Percentiles rank a stretch among this genome's conserved stretches.
Evolutionary conservation across 2,329 filamentous ascomycete species (phyloP).

Genomic region (Helotiales sp.): DNA sequence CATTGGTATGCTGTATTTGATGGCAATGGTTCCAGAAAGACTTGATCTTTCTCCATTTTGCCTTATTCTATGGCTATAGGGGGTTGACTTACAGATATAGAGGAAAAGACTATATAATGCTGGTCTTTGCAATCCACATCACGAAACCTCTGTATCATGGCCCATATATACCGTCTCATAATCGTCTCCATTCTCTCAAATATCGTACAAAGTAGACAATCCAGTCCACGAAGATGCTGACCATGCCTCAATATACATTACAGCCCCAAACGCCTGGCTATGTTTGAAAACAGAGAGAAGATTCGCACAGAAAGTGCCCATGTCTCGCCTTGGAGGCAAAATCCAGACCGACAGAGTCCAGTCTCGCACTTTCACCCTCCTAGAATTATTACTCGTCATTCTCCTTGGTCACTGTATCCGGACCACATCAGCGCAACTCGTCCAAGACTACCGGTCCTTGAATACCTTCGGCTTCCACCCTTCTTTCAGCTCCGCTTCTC

Average conservation of each 20-base stretch:
- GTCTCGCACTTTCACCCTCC: slow-evolving; percentile 1
- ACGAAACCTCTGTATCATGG: background rate
- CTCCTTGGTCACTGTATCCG: background rate
- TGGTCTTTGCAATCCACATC: background rate
- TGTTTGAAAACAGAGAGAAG: slow-evolving; percentile 36
- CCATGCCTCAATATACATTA: slow-evolving; percentile 26
- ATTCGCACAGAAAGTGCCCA: slow-evolving; percentile 23
- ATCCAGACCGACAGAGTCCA: background rate
- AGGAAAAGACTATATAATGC: background rate
- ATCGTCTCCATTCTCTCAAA: slow-evolving; percentile 18
- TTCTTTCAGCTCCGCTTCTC: slow-evolving; percentile 76
- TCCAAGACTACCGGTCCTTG: slow-evolving; percentile 65
- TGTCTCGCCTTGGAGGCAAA: background rate
- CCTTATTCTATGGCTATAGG: no score
- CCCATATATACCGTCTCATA: background rate
- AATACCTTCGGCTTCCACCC: slow-evolving; percentile 96
- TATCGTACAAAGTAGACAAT: slow-evolving; percentile 26
- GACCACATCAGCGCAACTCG: background rate
- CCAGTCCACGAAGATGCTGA: slow-evolving; percentile 27
- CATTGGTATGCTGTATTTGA: no score
- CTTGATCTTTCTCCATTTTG: no score
- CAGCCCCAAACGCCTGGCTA: slow-evolving; percentile 36
- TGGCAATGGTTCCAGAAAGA: no score
- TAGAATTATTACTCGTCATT: background rate
- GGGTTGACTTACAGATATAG: background rate